phyloP scores from a whole-genome alignment of 352 stramenopile genomes.

The Globisporangium barbulae region DNA sequence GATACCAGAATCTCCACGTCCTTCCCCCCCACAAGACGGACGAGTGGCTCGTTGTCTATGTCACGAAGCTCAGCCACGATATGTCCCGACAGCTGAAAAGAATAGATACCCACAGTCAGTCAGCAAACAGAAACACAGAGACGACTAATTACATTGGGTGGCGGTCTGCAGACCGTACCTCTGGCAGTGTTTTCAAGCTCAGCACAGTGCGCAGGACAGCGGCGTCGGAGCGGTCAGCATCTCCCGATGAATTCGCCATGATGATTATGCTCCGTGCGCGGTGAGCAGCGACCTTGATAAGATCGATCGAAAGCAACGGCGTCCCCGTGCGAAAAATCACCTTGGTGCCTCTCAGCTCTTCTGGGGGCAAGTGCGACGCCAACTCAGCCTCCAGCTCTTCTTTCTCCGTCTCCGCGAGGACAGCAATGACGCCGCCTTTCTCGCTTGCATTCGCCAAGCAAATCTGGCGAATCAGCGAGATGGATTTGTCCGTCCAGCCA shows the following conservation, averaged over 20 bases:
- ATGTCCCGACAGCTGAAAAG: conserved; percentile 48
- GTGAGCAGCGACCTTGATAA: conserved; percentile 78
- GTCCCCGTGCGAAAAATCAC: conserved; percentile 84
- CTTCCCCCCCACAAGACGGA: conserved; percentile 74
- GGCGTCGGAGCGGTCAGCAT: conserved; percentile 82
- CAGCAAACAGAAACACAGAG: background rate
- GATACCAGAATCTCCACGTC: conserved; percentile 83
- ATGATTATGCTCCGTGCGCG: conserved; percentile 80
- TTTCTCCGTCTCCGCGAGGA: conserved; percentile 74
- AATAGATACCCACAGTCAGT: background rate
- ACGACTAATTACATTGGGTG: background rate
- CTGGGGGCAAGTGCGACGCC: conserved; percentile 45
- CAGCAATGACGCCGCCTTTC: conserved; percentile 74
- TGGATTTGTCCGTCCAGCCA: conserved; percentile 85
- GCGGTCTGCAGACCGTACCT: conserved; percentile 19
- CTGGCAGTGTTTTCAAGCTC: conserved; percentile 69
- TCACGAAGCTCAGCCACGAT: conserved; percentile 87
- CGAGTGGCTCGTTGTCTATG: conserved; percentile 83
- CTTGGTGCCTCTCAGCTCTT: conserved; percentile 65
- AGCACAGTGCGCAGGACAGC: conserved; percentile 74
- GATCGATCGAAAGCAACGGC: conserved; percentile 72
- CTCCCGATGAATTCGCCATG: conserved; percentile 64
- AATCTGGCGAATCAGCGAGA: conserved; percentile 85
- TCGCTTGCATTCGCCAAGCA: conserved; percentile 86
- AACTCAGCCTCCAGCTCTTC: conserved; percentile 75